Percentiles rank a stretch among this genome's conserved stretches.
Evolutionary conservation across 176 grass and related monocot species (phyloP).

Genomic region (Olyra latifolia): DNA sequence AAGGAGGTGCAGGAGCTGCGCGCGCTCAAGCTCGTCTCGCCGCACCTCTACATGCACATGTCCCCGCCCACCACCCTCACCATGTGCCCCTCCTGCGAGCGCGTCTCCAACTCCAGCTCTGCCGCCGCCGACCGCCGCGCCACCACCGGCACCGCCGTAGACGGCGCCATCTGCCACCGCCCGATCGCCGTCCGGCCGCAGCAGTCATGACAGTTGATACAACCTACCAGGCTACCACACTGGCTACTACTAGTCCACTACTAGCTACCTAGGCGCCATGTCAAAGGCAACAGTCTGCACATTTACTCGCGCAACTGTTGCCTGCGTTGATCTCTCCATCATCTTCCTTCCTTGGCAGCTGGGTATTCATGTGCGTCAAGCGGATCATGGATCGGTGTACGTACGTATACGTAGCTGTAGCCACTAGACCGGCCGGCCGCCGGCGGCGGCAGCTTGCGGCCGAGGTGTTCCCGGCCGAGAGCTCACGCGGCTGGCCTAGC

Average conservation of each 20-base stretch:
- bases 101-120: conserved; percentile 43
- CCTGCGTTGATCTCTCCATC: not conserved
- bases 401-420: not conserved
- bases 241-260: not conserved
- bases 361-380: conserved; percentile 17
- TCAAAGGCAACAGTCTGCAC: conserved; percentile 32
- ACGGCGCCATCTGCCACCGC: conserved; percentile 38
- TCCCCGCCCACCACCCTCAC: conserved; percentile 79
- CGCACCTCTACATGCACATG: conserved; percentile 70
- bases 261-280: conserved; percentile 22
- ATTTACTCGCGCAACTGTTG: conserved; percentile 50
- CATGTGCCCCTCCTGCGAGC: conserved; percentile 89
- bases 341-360: not conserved
- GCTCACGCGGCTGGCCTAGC: not conserved
- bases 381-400: not conserved
- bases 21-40: conserved; percentile 69
- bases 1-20: conserved; percentile 88
- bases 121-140: conserved; percentile 7
- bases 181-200: conserved; percentile 63
- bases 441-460: not conserved
- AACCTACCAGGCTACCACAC: not conserved
- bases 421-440: not conserved
- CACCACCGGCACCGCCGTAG: not conserved
- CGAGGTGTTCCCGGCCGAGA: conserved; percentile 16
- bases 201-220: conserved; percentile 30